phyloP scores from a whole-genome alignment of 148 eudicot species.

The Camellia granthamiana region DNA sequence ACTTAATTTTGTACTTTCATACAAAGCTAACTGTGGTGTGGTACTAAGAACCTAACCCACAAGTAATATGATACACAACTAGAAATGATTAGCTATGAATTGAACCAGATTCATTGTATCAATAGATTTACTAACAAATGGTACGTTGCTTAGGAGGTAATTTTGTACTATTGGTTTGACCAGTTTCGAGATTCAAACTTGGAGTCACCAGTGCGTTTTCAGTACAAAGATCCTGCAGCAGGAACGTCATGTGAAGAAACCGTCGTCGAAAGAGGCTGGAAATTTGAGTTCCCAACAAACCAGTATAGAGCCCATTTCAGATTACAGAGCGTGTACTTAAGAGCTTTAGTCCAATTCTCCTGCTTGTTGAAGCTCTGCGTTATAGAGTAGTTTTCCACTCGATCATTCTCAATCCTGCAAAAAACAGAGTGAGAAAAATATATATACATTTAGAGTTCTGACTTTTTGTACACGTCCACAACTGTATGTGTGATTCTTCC shows the following conservation, averaged over 20 bases:
- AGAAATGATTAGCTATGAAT: not conserved
- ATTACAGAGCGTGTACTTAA: slow-evolving; percentile 92
- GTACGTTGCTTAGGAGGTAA: not conserved
- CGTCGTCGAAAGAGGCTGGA: slow-evolving; percentile 74
- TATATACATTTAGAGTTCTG: not conserved
- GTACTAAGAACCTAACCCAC: no score
- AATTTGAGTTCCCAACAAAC: slow-evolving; percentile 93
- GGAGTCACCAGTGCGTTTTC: slow-evolving; percentile 33
- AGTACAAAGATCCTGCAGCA: slow-evolving; percentile 50
- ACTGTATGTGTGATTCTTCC: not conserved
- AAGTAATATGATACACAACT: slow-evolving; percentile 4
- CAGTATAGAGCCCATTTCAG: slow-evolving; percentile 98
- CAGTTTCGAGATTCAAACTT: slow-evolving; percentile 30
- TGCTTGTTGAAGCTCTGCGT: slow-evolving; percentile 96
- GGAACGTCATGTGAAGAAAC: slow-evolving; percentile 52
- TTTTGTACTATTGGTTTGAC: slow-evolving; percentile 6
- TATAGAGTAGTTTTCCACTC: slow-evolving; percentile 77
- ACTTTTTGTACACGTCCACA: not conserved
- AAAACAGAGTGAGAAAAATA: not conserved
- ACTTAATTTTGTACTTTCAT: no score
- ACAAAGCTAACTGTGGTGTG: no score
- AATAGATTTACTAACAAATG: not conserved
- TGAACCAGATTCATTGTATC: not conserved
- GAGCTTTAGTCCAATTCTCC: slow-evolving; percentile 98
- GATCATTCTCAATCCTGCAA: slow-evolving; percentile 79